phyloP scores from a whole-genome alignment of 78 protist species.

The Dictyostelium intermedium region DNA sequence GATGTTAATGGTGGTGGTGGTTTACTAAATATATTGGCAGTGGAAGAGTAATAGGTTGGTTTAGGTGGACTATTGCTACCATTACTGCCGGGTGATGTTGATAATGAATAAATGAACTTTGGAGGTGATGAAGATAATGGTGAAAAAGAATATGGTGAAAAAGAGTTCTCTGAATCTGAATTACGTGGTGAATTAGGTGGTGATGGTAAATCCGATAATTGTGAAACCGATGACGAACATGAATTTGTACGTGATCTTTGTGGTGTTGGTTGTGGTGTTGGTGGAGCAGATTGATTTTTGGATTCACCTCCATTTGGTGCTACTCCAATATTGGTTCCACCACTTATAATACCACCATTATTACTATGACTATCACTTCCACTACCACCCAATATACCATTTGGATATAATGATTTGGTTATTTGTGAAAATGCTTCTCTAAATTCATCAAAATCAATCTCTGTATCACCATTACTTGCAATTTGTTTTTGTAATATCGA shows the following conservation, averaged over 20 bases:
- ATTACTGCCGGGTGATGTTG: background rate
- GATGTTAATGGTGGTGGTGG: conserved; percentile 25
- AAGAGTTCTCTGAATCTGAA: conserved; percentile 14
- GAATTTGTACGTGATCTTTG: background rate
- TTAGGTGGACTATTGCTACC: background rate
- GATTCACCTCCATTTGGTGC: background rate
- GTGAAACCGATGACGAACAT: conserved; percentile 1
- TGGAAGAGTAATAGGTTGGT: background rate
- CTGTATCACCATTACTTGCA: conserved; percentile 35
- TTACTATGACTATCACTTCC: background rate
- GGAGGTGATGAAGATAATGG: conserved; percentile 68
- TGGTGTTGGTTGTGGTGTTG: conserved; percentile 35
- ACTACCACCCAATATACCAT: background rate
- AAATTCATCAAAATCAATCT: conserved; percentile 76
- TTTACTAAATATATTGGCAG: background rate
- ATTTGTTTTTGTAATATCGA: conserved; percentile 48
- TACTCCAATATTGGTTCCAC: background rate
- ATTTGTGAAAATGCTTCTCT: conserved; percentile 48
- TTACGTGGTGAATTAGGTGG: conserved; percentile 68
- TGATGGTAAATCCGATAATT: conserved; percentile 20
- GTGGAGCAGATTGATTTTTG: background rate
- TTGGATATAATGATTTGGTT: conserved; percentile 41
- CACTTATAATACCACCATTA: background rate
- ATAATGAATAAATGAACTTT: background rate
- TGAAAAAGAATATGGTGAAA: conserved; percentile 29